Base-by-base conservation (phyloP, 192 early-diverging fungal genomes). In the Entrophospora sp. region DNA sequence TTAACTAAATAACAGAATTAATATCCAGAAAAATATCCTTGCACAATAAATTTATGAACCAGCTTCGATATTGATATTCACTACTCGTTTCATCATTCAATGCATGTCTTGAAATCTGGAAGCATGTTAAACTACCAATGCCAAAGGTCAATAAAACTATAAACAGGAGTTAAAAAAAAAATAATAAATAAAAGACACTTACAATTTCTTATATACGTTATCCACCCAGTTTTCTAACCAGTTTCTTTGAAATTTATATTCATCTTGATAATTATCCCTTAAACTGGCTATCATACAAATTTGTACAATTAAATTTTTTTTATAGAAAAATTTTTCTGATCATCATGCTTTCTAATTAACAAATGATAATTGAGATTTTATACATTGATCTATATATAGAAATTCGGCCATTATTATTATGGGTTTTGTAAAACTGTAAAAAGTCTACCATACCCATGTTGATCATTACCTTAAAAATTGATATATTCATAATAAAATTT, bases 31-130 rank as follows among this genome's bases (percentile, higher is more conserved):
- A 52, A 27, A 52, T n/a, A 52, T 52, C 49, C 28, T 52, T 25
- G 14, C 22, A 52, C 5, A 27, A 27, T 52, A 52, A 52, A 52
- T 52, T 52, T 27, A 52, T 25, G 10, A 52, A 10, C 49, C 49
- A 52, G 28, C 24, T 40, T 40, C 38, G 38, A 40, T 40, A 40
- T 14, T 40, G 38, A 40, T 40, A 40, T 40, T 40, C 38, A 24
- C 36, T 58, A 28, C 36, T 58, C 38, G 56, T 38, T 58, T 58
- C 12, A 58, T 58, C 22, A 28, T 58, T 58, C n/a, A 58, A 20
- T 14, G 38, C 56, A 58, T 58, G 9, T 40, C 37, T 58, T 58
- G 56, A 58, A 27, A 58, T 32, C 9, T 58, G 56, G 56, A 58
- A 52, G 30, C 22, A 58, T 58, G 12, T 38, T 58, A 58, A 58